Conservation (phyloP, 768 basidiomycete species). For the Suillus plorans region DNA sequence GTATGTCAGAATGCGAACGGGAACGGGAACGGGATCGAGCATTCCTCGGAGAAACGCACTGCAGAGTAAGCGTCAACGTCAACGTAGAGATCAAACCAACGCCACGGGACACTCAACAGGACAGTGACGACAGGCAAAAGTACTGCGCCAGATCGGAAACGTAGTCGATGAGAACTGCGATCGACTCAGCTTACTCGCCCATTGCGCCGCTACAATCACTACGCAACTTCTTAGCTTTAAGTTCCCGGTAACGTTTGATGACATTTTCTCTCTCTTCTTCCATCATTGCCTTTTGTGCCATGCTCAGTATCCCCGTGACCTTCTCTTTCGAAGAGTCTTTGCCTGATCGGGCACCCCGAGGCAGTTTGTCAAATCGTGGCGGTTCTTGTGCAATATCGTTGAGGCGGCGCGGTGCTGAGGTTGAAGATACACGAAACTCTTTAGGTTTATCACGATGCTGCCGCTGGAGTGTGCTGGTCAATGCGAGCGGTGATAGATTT, state of each 20-base stretch:
- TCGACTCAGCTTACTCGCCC: conserved; percentile 9
- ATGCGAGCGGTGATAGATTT: conserved; percentile 17
- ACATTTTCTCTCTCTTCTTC: conserved; percentile 71
- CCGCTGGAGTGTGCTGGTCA: conserved; percentile 12
- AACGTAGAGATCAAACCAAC: background rate
- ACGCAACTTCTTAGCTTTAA: conserved; percentile 52
- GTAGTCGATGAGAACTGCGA: background rate
- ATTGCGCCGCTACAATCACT: conserved; percentile 14
- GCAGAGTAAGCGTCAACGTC: background rate
- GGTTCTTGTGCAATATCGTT: conserved; percentile 74
- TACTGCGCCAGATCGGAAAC: background rate
- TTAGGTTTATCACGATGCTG: conserved; percentile 22
- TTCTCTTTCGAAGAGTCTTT: conserved; percentile 29
- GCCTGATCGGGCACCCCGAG: conserved; percentile 42
- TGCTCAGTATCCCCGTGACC: conserved; percentile 53
- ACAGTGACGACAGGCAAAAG: background rate
- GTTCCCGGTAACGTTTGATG: conserved; percentile 63
- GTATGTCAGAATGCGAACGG: background rate
- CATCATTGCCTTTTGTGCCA: conserved; percentile 78
- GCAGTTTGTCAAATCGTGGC: conserved; percentile 56
- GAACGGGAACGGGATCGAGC: background rate
- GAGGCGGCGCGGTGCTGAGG: conserved; percentile 61
- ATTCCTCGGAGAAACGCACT: background rate
- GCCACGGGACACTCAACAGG: background rate
- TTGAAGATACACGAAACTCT: conserved; percentile 51